Base-by-base conservation (phyloP, 768 basidiomycete genomes). In the Boletus huronensis region DNA sequence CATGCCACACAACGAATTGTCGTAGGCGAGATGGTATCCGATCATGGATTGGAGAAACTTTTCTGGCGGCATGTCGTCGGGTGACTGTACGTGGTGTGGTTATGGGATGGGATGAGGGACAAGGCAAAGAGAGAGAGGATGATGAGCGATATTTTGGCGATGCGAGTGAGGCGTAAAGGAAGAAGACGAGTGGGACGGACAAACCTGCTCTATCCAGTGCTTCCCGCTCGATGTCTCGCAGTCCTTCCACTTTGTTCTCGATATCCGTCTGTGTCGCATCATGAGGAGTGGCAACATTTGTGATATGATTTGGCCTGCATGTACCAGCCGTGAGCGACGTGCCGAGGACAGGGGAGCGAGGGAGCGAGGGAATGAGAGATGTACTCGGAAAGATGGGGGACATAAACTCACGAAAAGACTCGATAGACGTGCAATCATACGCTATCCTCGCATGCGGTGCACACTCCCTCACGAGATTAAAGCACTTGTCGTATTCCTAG, bases 231-330 rank as follows among this genome's bases (percentile, higher is more conserved):
- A 59, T 0, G 80, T 85, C 25, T 75, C 70, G 52, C 78, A 78
- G 58, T 89, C 88, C 54, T 78, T 76, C 89, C 89, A 91, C 58
- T 85, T 84, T 13, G 83, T 72, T 19, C 88, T 77, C 2, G 89
- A 87, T 70, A 90, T 87, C 36, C 89, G 82, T 52, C 88, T 77
- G 68, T 90, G 89, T 16, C 88, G 75, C 89, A 90, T 90, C 89
- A 91, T 90, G 61, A 90, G 82, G 13, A 90, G 74, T 0, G 89
- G 89, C 10, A 91, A 72, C 76, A 90, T 85, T 59, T 85, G 77
- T 17, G 84, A 83, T 68, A 91, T 83, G 60, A 87, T 73, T 64
- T 81, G 79, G 21, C 88, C 89, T 90, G 69, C 14, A 14, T 28
- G 32, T 3, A 48, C 29, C 11, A 23, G 1, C 9, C 28, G 4